Conservation (phyloP, 257 asterid species). For the Lavandula angustifolia region DNA sequence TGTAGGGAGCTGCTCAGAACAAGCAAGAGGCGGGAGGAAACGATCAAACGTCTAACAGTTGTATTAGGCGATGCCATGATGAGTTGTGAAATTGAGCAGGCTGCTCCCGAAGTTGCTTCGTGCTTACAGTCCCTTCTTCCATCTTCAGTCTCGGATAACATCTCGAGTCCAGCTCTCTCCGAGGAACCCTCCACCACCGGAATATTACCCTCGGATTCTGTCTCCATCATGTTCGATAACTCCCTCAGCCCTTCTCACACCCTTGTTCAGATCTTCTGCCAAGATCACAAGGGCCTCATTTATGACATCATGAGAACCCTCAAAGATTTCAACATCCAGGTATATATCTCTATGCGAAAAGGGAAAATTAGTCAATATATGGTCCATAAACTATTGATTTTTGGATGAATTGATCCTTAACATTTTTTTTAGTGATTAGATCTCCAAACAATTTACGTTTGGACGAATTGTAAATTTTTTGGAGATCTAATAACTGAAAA, state of each 20-base stretch:
- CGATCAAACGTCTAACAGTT: conserved; percentile 36
- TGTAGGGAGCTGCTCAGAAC: conserved; percentile 68
- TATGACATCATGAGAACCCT: conserved; percentile 75
- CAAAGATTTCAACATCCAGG: conserved; percentile 76
- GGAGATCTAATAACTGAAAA: too few species aligned
- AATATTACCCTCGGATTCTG: conserved; percentile 36
- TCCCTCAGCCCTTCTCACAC: conserved; percentile 71
- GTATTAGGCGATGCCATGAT: conserved; percentile 63
- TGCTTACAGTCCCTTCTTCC: conserved; percentile 57
- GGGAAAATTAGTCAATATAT: too few species aligned
- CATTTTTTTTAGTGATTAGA: too few species aligned
- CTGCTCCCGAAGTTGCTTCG: conserved; percentile 55
- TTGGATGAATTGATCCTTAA: too few species aligned
- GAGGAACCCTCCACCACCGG: conserved; percentile 33
- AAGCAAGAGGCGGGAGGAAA: conserved; percentile 53
- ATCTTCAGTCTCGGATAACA: conserved; percentile 48
- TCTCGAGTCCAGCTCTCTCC: conserved; percentile 40
- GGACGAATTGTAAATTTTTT: too few species aligned
- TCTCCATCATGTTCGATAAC: conserved; percentile 55
- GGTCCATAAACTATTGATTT: too few species aligned
- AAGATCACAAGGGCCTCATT: conserved; percentile 73
- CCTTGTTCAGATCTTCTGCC: conserved; percentile 57
- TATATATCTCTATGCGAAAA: conserved; percentile 15
- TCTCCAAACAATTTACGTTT: too few species aligned
- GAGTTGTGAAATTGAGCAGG: conserved; percentile 65